phyloP scores from a whole-genome alignment of 1,284 basidiomycete genomes.

The Heterobasidion occidentale region DNA sequence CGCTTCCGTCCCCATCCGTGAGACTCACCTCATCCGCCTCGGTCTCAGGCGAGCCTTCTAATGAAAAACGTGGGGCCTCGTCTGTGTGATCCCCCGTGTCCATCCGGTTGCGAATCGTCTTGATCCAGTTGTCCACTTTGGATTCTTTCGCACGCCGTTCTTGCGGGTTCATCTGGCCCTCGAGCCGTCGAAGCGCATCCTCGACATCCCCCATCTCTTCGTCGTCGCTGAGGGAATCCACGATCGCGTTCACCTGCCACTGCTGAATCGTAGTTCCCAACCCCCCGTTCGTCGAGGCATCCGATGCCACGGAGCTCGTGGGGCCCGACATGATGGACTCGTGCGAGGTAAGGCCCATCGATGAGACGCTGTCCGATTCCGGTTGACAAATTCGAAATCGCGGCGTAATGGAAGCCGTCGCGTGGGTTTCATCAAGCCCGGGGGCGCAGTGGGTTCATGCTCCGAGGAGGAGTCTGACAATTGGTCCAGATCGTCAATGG shows the following conservation, averaged over 20 bases:
- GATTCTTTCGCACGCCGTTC: conserved; percentile 60
- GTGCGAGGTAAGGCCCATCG: conserved; percentile 61
- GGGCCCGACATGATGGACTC: conserved; percentile 39
- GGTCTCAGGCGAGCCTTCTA: conserved; percentile 34
- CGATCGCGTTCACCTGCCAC: conserved; percentile 75
- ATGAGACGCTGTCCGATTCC: conserved; percentile 66
- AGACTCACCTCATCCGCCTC: conserved; percentile 18
- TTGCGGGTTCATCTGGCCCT: conserved; percentile 74
- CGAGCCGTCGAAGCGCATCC: conserved; percentile 67
- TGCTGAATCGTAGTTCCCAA: conserved; percentile 55
- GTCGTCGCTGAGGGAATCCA: conserved; percentile 70
- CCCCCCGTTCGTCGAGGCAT: conserved; percentile 26
- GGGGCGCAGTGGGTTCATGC: conserved; percentile 28
- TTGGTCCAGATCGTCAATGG: conserved; percentile 62
- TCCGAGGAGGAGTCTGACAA: conserved; percentile 66
- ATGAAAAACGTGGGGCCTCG: conserved; percentile 42
- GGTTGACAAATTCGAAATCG: conserved; percentile 69
- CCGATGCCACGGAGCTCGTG: conserved; percentile 36
- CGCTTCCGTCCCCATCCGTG: conserved; percentile 3
- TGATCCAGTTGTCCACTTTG: conserved; percentile 79
- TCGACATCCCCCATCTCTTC: conserved; percentile 74
- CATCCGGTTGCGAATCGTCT: conserved; percentile 58
- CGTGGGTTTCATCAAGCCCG: conserved; percentile 46
- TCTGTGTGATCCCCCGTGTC: conserved; percentile 52
- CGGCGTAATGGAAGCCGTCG: conserved; percentile 61